Evolutionary conservation across 2,329 filamentous ascomycete genomes (phyloP), one percentile per base, ranked within the genome.

Genomic region (Rutstroemia sp.): DNA sequence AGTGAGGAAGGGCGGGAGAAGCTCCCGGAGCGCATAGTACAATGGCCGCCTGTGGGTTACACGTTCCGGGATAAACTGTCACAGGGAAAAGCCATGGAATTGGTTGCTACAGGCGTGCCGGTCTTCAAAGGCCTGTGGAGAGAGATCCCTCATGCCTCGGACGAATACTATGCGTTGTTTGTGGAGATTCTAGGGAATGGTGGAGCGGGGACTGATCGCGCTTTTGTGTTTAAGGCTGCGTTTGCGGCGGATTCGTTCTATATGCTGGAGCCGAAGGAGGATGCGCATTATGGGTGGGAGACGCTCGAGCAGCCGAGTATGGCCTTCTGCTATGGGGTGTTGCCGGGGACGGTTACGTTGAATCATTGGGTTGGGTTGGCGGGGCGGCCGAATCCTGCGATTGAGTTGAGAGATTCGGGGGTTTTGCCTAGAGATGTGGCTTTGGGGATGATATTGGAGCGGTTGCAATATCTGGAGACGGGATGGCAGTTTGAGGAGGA

Each of bases 241-340:
- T 63, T 64, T 44, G 50, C 48, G 17, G 63, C 59, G 14, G 41
- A 56, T 48, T 62, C 64, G 17, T 60, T 69, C 51, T 46, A 58
- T 38, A 51, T 68, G 17, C 61, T 63, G 48, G 64, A 60, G 4
- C 23, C 57, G 8, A 63, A 59, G 5, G 48, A 44, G 5, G 61
- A 65, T 23, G 49, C 42, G 30, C 25, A 63, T 51, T 85, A 34
- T 34, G 30, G 84, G 2, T 89, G 84, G 87, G 80, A 86, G 60
- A 85, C 86, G 1, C 74, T 90, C 25, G 87, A 91, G 66, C 86
- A 89, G 65, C 87, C 87, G 4, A 88, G 84, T 67, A 83, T 84
- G 69, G 77, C 82, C 0, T 88, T 87, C 67, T 80, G 78, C 61
- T 86, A 82, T 68, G 87, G 87, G 12, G 73, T 75, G 50, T 76